Percentiles rank a stretch among this genome's conserved stretches.
These are phyloP conservation scores for Rachicladosporium sp. DNA, from an alignment of 2,329 filamentous ascomycete genomes.

Conservation along the genomic window DNA sequence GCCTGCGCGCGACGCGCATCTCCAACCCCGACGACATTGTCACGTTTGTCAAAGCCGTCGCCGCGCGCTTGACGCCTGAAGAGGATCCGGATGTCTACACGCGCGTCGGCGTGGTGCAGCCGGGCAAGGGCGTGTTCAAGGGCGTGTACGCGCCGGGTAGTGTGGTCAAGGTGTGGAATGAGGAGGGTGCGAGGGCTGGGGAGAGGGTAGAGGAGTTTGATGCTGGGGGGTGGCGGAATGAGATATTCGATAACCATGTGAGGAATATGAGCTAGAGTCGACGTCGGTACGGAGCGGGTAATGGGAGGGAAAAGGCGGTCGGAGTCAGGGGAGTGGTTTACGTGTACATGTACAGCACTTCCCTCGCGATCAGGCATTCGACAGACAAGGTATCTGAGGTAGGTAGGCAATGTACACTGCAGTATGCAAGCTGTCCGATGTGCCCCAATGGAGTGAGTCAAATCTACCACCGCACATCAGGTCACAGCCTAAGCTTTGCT, in stretches of 20 bases:
- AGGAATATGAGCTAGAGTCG: conserved; percentile 1
- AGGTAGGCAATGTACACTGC: no score
- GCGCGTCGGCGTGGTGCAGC: conserved; percentile 55
- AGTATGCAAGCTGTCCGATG: no score
- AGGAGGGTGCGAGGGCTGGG: conserved; percentile 57
- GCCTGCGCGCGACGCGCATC: conserved; percentile 74
- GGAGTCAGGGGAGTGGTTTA: no score
- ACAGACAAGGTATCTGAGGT: no score
- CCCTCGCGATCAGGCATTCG: no score
- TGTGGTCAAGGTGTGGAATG: conserved; percentile 78
- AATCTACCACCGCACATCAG: no score
- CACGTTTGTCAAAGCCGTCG: conserved; percentile 72
- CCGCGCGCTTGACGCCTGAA: conserved; percentile 59
- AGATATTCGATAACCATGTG: conserved; percentile 52
- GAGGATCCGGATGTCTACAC: conserved; percentile 67
- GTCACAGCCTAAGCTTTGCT: no score
- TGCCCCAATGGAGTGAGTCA: no score
- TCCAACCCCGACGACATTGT: conserved; percentile 65
- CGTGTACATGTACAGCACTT: no score
- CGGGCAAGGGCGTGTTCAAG: conserved; percentile 56
- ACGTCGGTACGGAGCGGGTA: no score
- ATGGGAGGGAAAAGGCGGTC: no score
- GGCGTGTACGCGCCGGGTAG: conserved; percentile 82
- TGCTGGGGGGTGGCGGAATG: conserved; percentile 67
- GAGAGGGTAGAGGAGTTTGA: conserved; percentile 66